These are phyloP conservation scores for Hygrocybe punicea DNA, from an alignment of 768 basidiomycete species.

Conservation along the genomic window DNA sequence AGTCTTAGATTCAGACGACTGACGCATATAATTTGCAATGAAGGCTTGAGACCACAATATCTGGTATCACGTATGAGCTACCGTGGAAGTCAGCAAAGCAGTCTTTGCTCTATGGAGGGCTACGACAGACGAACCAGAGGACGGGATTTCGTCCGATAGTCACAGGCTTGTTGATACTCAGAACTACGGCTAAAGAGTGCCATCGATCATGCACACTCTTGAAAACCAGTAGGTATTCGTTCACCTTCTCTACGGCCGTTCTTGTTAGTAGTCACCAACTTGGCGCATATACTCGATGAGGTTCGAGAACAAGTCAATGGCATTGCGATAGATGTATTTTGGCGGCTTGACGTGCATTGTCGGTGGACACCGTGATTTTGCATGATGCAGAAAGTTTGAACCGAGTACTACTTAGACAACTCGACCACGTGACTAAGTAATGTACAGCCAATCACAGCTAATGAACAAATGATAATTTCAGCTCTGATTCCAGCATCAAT, in stretches of 20 bases:
- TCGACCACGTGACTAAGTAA: background rate
- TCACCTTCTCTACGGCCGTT: slow-evolving; percentile 67
- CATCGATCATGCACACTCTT: background rate
- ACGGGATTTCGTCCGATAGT: slow-evolving; percentile 71
- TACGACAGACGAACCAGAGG: slow-evolving; percentile 46
- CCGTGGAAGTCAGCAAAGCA: background rate
- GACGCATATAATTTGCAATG: slow-evolving; percentile 83
- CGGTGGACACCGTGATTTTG: no score
- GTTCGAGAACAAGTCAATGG: background rate
- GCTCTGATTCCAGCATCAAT: no score
- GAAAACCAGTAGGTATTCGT: no score
- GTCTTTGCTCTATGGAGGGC: slow-evolving; percentile 9
- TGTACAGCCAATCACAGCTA: no score
- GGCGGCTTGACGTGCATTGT: no score
- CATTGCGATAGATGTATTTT: background rate
- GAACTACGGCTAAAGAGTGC: slow-evolving; percentile 46
- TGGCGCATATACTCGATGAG: slow-evolving; percentile 61
- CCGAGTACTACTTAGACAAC: no score
- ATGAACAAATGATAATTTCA: no score
- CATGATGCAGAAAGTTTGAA: no score
- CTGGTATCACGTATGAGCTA: slow-evolving; percentile 62
- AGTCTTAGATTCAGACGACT: slow-evolving; percentile 20
- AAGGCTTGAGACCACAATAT: slow-evolving; percentile 60
- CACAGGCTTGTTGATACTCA: slow-evolving; percentile 60
- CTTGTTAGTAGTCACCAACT: slow-evolving; percentile 56